phyloP scores from a whole-genome alignment of 1,284 basidiomycete genomes.

The Athelia sp. region DNA sequence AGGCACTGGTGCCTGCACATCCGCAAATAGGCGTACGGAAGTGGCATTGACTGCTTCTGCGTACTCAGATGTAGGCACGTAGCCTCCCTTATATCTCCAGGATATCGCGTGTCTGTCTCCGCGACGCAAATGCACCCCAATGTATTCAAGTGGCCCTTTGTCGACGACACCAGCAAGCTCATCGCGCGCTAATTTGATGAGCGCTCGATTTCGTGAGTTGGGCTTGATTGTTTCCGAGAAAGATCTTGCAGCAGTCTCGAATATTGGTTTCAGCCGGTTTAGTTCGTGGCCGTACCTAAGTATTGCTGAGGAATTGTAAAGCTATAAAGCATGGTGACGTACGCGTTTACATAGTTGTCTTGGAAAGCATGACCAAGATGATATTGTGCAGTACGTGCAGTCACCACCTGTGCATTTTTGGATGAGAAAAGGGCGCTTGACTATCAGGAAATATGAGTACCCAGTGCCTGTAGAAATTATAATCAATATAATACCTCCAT shows the following conservation, averaged over 20 bases:
- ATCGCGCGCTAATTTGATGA: conserved; percentile 45
- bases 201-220: conserved; percentile 35
- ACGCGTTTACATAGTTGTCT: conserved; percentile 61
- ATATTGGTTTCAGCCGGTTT: conserved; percentile 53
- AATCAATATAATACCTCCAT: conserved; percentile 2
- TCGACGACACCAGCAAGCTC: conserved; percentile 34
- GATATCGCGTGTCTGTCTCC: conserved; percentile 49
- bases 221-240: conserved; percentile 50
- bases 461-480: conserved; percentile 48
- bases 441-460: conserved; percentile 26
- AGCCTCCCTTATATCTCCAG: conserved; percentile 37
- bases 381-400: conserved; percentile 56
- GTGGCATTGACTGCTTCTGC: conserved; percentile 35
- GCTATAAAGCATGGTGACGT: conserved; percentile 17
- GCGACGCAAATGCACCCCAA: conserved; percentile 54
- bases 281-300: conserved; percentile 47
- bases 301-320: conserved; percentile 1
- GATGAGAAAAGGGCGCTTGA: conserved; percentile 7
- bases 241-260: conserved; percentile 38
- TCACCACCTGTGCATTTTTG: conserved; percentile 42
- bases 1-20: conserved; percentile 15
- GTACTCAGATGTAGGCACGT: conserved; percentile 48
- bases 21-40: conserved; percentile 33
- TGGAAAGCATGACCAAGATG: conserved; percentile 54
- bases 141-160: conserved; percentile 28